phyloP scores from a whole-genome alignment of 345 rosid species.

The Kandelia obovata region DNA sequence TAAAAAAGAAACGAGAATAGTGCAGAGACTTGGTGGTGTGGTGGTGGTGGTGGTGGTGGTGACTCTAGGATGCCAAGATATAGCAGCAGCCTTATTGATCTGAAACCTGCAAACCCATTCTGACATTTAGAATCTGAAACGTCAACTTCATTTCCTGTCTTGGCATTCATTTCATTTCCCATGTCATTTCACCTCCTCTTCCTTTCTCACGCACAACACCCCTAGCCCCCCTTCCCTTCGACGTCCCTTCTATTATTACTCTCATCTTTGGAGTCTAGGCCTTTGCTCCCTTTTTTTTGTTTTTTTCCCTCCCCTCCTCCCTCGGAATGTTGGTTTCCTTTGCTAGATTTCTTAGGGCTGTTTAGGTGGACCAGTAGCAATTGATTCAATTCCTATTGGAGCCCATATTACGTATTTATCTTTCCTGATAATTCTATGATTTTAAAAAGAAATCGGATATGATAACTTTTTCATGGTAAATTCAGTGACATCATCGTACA shows the following conservation, averaged over 20 bases:
- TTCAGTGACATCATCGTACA: no score
- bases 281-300: background rate
- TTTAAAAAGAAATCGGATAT: no score
- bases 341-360: background rate
- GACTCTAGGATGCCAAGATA: background rate
- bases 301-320: background rate
- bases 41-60: background rate
- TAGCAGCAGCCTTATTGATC: background rate
- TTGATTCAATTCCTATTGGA: background rate
- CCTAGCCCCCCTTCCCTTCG: conserved; percentile 8
- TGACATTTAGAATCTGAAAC: conserved; percentile 70
- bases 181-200: conserved; percentile 32
- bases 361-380: background rate
- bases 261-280: background rate
- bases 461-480: no score
- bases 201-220: background rate
- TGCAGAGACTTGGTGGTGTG: no score
- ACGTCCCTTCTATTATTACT: background rate
- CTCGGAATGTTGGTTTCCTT: background rate
- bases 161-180: conserved; percentile 29
- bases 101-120: conserved; percentile 11
- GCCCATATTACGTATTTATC: background rate
- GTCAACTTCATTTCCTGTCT: conserved; percentile 47
- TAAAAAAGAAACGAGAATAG: background rate
- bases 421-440: no score